phyloP scores from a whole-genome alignment of 352 stramenopile genomes.

The Blastocystis sp. region DNA sequence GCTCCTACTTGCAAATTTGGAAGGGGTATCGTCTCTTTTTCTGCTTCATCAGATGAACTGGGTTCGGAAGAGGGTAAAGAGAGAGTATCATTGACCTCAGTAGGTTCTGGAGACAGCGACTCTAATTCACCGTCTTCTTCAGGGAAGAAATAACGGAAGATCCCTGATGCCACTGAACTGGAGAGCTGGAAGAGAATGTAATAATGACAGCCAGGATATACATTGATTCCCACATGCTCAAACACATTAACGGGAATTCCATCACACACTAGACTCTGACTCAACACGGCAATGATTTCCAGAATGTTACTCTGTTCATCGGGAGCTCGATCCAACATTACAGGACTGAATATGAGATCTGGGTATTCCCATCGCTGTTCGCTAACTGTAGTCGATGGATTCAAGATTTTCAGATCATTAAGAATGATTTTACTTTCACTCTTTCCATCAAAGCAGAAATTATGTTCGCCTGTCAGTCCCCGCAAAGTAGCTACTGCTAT shows the following conservation, averaged over 20 bases:
- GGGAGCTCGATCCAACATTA: constrained; percentile 42
- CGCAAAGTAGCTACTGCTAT: constrained; percentile 57
- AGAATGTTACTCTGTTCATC: constrained; percentile 56
- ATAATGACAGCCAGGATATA: constrained; percentile 60
- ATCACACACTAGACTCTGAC: constrained; percentile 27
- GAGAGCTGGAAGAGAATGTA: constrained; percentile 67
- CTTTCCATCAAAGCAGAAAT: constrained; percentile 63
- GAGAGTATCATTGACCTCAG: background rate
- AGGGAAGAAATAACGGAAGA: constrained; percentile 62
- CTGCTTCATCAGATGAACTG: background rate
- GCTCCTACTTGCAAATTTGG: background rate
- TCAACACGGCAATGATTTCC: constrained; percentile 35
- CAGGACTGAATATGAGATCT: constrained; percentile 20
- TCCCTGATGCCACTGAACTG: background rate
- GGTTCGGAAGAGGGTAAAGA: background rate
- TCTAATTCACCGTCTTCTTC: constrained; percentile 13
- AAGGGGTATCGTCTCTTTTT: background rate
- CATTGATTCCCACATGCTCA: constrained; percentile 65
- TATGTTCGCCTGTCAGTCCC: constrained; percentile 49
- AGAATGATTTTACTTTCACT: constrained; percentile 62
- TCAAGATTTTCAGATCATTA: constrained; percentile 53
- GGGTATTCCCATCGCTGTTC: constrained; percentile 1
- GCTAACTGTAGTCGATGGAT: background rate
- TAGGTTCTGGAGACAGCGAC: background rate
- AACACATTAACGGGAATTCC: constrained; percentile 34